Percentiles rank a stretch among this genome's conserved stretches.
These are phyloP conservation scores for Rhizophora mangle DNA, from an alignment of 345 rosid species.

Conservation along the genomic window DNA sequence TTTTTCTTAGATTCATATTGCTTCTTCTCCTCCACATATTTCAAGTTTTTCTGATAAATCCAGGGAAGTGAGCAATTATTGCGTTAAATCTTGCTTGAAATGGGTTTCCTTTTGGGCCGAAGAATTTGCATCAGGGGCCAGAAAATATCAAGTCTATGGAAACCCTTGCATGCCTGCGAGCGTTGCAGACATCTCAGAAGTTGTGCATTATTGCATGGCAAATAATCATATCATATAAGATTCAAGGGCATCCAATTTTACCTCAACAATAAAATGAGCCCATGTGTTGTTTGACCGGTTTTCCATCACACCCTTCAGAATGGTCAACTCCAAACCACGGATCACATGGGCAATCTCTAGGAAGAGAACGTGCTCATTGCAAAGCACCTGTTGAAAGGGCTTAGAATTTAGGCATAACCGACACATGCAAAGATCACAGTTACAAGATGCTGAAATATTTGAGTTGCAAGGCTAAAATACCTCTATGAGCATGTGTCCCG, in stretches of 20 bases:
- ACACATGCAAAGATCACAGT: too few relatives aligned
- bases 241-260: conserved; percentile 12
- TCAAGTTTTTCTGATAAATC: background rate
- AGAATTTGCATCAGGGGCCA: conserved; percentile 71
- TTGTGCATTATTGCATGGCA: background rate
- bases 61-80: background rate
- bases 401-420: too few relatives aligned
- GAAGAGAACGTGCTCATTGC: conserved; percentile 48
- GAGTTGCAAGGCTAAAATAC: conserved; percentile 13
- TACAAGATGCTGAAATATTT: too few relatives aligned
- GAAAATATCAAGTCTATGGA: conserved; percentile 61
- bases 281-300: conserved; percentile 36
- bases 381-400: conserved; percentile 47
- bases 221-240: background rate
- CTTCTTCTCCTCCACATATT: too few relatives aligned
- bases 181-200: conserved; percentile 2
- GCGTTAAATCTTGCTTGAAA: conserved; percentile 29
- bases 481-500: conserved; percentile 66
- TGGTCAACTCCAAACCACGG: conserved; percentile 39
- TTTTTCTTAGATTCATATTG: background rate
- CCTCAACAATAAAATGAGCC: conserved; percentile 71
- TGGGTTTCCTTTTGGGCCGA: conserved; percentile 34
- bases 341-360: conserved; percentile 57
- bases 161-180: conserved; percentile 49
- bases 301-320: conserved; percentile 50